Evolutionary conservation across 2,329 filamentous ascomycete genomes (phyloP).

Genomic region (Podosphaera fusca): DNA sequence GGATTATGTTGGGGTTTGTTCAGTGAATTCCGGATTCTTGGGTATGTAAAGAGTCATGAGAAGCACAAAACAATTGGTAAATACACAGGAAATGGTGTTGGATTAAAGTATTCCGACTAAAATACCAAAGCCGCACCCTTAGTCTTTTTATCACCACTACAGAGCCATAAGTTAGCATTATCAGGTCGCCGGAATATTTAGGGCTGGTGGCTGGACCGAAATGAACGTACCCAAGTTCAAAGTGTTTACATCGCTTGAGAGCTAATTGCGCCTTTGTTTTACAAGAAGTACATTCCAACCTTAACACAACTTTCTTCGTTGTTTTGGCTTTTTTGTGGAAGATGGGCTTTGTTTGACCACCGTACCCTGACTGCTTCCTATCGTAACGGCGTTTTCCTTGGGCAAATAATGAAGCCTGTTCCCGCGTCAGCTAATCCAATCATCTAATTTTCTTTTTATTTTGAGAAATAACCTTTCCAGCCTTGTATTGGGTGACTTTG

Average conservation of each 20-base stretch:
- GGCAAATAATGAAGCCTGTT: slow-evolving; percentile 63
- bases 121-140: slow-evolving; percentile 99
- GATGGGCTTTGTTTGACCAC: slow-evolving; percentile 99
- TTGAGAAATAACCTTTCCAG: slow-evolving; percentile 48
- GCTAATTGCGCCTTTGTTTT: slow-evolving; percentile 96
- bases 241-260: slow-evolving; percentile 99
- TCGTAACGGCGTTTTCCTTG: slow-evolving; percentile 99
- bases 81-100: neutral
- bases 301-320: slow-evolving; percentile 98
- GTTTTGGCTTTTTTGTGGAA: slow-evolving; percentile 99
- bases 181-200: neutral
- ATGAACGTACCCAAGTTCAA: slow-evolving; percentile 78
- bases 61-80: no score
- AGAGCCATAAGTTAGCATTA: slow-evolving; percentile 1
- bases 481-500: slow-evolving; percentile 94
- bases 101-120: slow-evolving; percentile 32
- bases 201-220: neutral
- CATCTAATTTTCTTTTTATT: neutral
- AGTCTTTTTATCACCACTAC: slow-evolving; percentile 99
- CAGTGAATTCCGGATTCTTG: no score
- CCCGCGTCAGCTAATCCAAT: slow-evolving; percentile 8
- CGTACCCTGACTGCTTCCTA: slow-evolving; percentile 97
- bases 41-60: no score
- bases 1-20: no score
- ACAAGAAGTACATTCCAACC: slow-evolving; percentile 92